phyloP scores from a whole-genome alignment of 225 moss, liverwort and hornwort species.

The Bryum argenteum region DNA sequence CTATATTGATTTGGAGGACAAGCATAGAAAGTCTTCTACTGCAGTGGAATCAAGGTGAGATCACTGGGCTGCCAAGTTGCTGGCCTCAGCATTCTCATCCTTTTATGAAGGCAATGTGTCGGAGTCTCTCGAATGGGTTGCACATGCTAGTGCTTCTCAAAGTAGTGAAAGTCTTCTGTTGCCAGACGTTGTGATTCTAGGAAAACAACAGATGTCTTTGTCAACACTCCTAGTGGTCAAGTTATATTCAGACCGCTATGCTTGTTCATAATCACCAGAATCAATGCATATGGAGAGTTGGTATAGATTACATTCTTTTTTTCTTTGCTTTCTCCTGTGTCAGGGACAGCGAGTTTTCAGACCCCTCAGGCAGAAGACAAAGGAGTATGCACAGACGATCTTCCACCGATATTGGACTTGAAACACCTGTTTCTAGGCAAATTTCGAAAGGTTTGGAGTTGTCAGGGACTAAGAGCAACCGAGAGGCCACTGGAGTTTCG shows the following conservation, averaged over 20 bases:
- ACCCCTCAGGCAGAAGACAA: slow-evolving; percentile 34
- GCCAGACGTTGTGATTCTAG: too few species aligned
- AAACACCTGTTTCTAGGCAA: slow-evolving; percentile 42
- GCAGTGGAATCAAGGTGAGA: slow-evolving; percentile 47
- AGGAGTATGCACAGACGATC: slow-evolving; percentile 53
- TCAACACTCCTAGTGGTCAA: too few species aligned
- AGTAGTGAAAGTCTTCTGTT: slow-evolving; percentile 9
- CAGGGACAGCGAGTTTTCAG: slow-evolving; percentile 46
- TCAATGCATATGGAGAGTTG: background rate
- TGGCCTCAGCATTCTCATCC: slow-evolving; percentile 9
- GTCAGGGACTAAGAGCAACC: slow-evolving; percentile 33
- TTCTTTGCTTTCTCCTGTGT: slow-evolving; percentile 19
- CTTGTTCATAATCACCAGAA: background rate
- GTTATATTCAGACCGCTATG: too few species aligned
- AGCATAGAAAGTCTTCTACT: slow-evolving; percentile 37
- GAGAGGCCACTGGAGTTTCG: slow-evolving; percentile 44
- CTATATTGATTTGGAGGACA: slow-evolving; percentile 64
- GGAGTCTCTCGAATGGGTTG: slow-evolving; percentile 8
- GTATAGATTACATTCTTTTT: slow-evolving; percentile 6
- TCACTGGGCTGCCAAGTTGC: slow-evolving; percentile 18
- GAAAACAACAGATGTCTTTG: too few species aligned
- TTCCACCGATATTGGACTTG: slow-evolving; percentile 50
- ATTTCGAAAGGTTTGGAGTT: slow-evolving; percentile 40
- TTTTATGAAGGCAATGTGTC: background rate
- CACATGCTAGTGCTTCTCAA: slow-evolving; percentile 11